Percentiles rank a stretch among this genome's conserved stretches.
Evolutionary conservation across 108 stramenopile genomes (phyloP).

Genomic region (Cyclotella baltica): DNA sequence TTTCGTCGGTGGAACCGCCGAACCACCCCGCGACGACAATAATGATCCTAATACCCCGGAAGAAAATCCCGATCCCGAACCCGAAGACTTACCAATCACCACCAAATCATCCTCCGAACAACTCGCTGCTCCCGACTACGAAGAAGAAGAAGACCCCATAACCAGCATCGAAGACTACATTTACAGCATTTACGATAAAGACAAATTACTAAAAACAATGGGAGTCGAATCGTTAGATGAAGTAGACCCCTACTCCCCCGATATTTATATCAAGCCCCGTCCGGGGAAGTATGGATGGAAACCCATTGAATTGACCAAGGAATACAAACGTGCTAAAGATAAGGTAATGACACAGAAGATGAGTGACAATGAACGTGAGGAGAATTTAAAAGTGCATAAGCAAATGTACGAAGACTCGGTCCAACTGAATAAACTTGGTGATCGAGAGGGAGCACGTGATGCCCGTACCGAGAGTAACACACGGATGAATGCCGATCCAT

Average conservation of each 20-base stretch:
- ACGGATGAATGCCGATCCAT: slow-evolving; percentile 68
- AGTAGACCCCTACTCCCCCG: slow-evolving; percentile 79
- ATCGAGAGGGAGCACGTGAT: slow-evolving; percentile 56
- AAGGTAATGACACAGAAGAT: slow-evolving; percentile 56
- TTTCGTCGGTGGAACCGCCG: slow-evolving; percentile 34
- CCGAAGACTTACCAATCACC: slow-evolving; percentile 12
- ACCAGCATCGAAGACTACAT: neutral
- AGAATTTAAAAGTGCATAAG: slow-evolving; percentile 76
- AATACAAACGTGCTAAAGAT: neutral
- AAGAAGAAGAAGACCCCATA: no score
- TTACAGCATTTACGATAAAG: slow-evolving; percentile 12
- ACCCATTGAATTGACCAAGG: neutral
- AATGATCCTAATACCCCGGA: slow-evolving; percentile 11
- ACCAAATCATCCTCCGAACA: no score
- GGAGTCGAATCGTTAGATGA: slow-evolving; percentile 17
- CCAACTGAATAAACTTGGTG: slow-evolving; percentile 59
- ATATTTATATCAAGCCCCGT: slow-evolving; percentile 85
- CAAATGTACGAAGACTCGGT: slow-evolving; percentile 69
- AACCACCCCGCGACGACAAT: slow-evolving; percentile 11
- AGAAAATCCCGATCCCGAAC: neutral
- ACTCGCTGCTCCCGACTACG: no score
- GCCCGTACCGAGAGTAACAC: slow-evolving; percentile 71
- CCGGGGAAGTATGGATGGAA: slow-evolving; percentile 69
- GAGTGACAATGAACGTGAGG: slow-evolving; percentile 71
- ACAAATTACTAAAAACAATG: slow-evolving; percentile 7